Evolutionary conservation across 2,329 filamentous ascomycete genomes (phyloP).

Genomic region (Rutstroemia sp.): DNA sequence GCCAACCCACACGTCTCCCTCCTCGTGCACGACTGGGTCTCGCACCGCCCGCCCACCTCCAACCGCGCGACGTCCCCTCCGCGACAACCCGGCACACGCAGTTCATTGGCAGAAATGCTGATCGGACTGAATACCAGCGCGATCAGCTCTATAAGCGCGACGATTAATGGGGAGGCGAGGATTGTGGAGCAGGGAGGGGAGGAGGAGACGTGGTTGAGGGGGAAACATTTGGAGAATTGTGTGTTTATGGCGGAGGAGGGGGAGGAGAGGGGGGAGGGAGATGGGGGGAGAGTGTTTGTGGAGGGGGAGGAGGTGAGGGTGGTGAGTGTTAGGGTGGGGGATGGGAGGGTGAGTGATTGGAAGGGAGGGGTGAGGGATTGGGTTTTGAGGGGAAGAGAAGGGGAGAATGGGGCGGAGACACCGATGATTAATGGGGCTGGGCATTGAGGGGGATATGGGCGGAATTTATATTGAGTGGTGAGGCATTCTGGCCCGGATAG

Average conservation of each 20-base stretch:
- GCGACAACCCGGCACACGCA: conserved; percentile 56
- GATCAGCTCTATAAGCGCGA: conserved; percentile 81
- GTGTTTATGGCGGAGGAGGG: conserved; percentile 61
- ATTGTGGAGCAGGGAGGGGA: conserved; percentile 67
- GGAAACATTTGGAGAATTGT: conserved; percentile 84
- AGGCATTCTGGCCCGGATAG: no score
- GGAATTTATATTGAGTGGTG: no score
- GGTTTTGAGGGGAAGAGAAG: conserved; percentile 26
- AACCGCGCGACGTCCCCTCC: conserved; percentile 46
- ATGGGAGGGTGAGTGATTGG: conserved; percentile 88
- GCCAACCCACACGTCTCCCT: conserved; percentile 83
- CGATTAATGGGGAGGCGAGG: conserved; percentile 81
- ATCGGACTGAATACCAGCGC: conserved; percentile 87
- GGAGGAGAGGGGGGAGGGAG: conserved; percentile 36
- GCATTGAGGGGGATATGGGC: neutral
- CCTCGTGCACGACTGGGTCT: conserved; percentile 98
- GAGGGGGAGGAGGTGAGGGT: conserved; percentile 79
- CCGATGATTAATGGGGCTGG: conserved; percentile 23
- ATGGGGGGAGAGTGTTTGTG: conserved; percentile 59
- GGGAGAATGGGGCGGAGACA: conserved; percentile 9
- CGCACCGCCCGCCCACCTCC: conserved; percentile 78
- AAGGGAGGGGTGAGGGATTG: conserved; percentile 90
- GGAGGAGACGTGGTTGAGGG: conserved; percentile 78
- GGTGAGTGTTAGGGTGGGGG: conserved; percentile 75
- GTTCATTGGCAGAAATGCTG: conserved; percentile 73